Evolutionary conservation across 768 basidiomycete species (phyloP).

Genomic region (Punctularia strigosozonata): DNA sequence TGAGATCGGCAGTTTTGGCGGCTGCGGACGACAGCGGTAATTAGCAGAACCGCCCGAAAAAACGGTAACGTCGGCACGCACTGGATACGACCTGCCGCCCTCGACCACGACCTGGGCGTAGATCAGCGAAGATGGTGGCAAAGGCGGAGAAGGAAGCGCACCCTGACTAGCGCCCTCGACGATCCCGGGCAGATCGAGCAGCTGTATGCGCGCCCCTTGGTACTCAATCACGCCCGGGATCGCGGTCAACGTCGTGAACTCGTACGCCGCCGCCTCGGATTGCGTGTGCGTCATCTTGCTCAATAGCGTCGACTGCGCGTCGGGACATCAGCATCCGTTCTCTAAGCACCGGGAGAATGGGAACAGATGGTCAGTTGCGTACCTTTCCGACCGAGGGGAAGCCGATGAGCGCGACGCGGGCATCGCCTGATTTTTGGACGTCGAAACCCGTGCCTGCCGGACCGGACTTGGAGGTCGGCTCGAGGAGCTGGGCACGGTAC

Average conservation of each 20-base stretch:
- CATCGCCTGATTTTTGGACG: conserved; percentile 81
- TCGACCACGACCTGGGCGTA: conserved; percentile 57
- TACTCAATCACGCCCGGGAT: conserved; percentile 97
- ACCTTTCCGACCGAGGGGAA: conserved; percentile 94
- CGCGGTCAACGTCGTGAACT: conserved; percentile 90
- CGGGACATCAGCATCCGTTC: background rate
- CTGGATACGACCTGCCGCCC: conserved; percentile 95
- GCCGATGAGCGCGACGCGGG: conserved; percentile 84
- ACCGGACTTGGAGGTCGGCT: conserved; percentile 78
- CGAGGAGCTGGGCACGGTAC: conserved; percentile 90
- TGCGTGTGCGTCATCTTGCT: conserved; percentile 87
- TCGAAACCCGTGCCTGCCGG: conserved; percentile 79
- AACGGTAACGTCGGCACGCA: conserved; percentile 20
- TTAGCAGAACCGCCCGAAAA: background rate
- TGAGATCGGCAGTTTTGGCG: conserved; percentile 87
- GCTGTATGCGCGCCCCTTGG: conserved; percentile 86
- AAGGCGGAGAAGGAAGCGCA: conserved; percentile 1
- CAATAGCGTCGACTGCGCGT: conserved; percentile 76
- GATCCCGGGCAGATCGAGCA: conserved; percentile 92
- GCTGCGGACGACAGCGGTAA: conserved; percentile 23
- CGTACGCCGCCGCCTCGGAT: conserved; percentile 84
- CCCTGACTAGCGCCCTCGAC: conserved; percentile 88
- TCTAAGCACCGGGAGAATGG: background rate
- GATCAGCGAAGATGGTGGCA: background rate
- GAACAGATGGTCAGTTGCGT: too few relatives aligned